Base-by-base conservation (phyloP, 306 rosid species). In the Sophora flavescens region DNA sequence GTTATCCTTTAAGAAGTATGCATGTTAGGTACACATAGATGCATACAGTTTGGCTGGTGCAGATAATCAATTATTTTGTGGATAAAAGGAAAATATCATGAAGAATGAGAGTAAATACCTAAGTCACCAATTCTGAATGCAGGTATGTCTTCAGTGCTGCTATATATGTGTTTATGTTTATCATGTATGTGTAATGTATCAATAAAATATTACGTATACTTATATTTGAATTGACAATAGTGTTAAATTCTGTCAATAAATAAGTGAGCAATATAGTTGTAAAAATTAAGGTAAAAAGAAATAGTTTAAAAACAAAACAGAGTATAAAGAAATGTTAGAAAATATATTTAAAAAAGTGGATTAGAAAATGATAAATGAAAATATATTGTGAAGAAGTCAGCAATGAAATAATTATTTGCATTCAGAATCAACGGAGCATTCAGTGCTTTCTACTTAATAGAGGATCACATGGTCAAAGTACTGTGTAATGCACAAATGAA, bases 351-450 rank as follows among this genome's bases (percentile, higher is more conserved):
- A 48, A 16, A 38, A 16, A 33, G 8, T 17, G 5, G 35, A 30
- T 68, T 38, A 38, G 15, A 70, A 53, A 5, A 72, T 14, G 45
- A 52, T 52, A 70, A 35, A 3, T 57, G 26, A 9, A 15, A 59
- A 74, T 48, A 74, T 44, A 45, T 59, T 6, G 11, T 71, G 64
- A 18, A 71, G 54, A 39, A 8, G 61, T 62, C 50, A 61, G 70
- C 70, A 61, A 10, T 33, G n/a, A 32, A 13, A 47, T 47, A 47
- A 47, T 47, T 13, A 13, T 47, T 15, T 47, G 52, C 52, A 47
- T 47, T 47, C 52, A 13, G 16, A 47, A 14, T 47, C 52, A 47
- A 13, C 52, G 13, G 52, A 47, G 52, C 52, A 47, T 47, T 12
- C 52, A 13, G 52, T 47, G 13, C 52, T 47, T 47, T 47, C 16